These are phyloP conservation scores for Secale cereale DNA, from an alignment of 176 grass and related monocot species.

Conservation along the genomic window DNA sequence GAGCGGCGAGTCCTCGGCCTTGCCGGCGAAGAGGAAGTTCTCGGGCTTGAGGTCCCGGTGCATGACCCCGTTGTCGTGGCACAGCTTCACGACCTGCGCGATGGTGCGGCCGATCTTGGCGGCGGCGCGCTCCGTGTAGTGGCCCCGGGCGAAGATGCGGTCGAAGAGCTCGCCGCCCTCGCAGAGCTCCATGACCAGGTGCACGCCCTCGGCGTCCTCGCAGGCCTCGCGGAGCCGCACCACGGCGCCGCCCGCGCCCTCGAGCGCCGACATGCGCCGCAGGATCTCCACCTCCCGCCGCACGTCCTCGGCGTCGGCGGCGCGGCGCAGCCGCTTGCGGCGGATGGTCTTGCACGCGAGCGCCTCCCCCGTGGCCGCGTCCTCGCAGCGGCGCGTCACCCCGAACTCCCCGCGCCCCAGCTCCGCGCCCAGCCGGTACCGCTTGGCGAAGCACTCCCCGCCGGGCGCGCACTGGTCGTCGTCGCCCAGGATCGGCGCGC, in stretches of 20 bases:
- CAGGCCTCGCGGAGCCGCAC: slow-evolving; percentile 53
- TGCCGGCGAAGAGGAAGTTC: slow-evolving; percentile 63
- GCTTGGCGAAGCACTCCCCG: slow-evolving; percentile 29
- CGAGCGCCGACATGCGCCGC: slow-evolving; percentile 27
- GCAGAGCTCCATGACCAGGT: slow-evolving; percentile 99
- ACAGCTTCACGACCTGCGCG: slow-evolving; percentile 62
- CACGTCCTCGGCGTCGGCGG: slow-evolving; percentile 57
- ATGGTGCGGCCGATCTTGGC: slow-evolving; percentile 72
- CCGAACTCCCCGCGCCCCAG: slow-evolving; percentile 89
- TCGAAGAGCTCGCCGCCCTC: slow-evolving; percentile 99
- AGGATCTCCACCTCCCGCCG: slow-evolving; percentile 72
- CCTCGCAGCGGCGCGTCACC: slow-evolving; percentile 61
- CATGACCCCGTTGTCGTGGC: slow-evolving; percentile 60
- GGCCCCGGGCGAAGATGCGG: slow-evolving; percentile 85
- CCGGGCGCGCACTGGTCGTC: background rate
- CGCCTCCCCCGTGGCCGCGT: slow-evolving; percentile 47
- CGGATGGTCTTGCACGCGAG: slow-evolving; percentile 88
- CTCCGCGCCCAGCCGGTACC: slow-evolving; percentile 67
- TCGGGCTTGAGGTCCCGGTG: slow-evolving; percentile 77
- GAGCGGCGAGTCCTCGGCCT: slow-evolving; percentile 46
- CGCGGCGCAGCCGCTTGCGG: slow-evolving; percentile 43
- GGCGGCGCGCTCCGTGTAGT: slow-evolving; percentile 95
- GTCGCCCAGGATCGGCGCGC: slow-evolving; percentile 25
- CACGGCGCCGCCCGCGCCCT: slow-evolving; percentile 1
- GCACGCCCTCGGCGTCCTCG: slow-evolving; percentile 70